phyloP scores from a whole-genome alignment of 225 moss, liverwort and hornwort genomes.

The Pleurozium schreberi region DNA sequence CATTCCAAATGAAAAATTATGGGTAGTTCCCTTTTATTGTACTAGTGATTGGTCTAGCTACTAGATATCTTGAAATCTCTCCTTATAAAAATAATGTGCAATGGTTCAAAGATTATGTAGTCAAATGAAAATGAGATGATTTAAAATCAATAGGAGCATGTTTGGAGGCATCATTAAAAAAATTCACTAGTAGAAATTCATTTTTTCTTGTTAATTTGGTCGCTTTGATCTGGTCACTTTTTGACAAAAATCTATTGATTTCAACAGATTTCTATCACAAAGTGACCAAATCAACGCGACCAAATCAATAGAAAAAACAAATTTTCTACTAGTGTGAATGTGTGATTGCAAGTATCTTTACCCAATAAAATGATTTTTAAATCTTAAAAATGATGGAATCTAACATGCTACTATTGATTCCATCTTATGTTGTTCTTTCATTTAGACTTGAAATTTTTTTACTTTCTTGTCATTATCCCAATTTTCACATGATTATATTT shows the following conservation, averaged over 20 bases:
- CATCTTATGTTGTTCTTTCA: background rate
- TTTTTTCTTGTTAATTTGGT: too few species aligned
- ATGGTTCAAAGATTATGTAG: background rate
- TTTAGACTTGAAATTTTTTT: background rate
- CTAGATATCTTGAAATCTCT: background rate
- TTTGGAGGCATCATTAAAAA: background rate
- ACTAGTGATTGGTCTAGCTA: too few species aligned
- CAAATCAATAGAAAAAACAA: too few species aligned
- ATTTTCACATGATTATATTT: background rate
- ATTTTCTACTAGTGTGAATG: too few species aligned
- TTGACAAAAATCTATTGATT: too few species aligned
- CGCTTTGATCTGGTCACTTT: too few species aligned
- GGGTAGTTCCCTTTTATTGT: accelerated
- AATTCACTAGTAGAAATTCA: too few species aligned
- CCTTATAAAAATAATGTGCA: background rate
- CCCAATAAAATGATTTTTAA: background rate
- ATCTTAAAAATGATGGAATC: background rate
- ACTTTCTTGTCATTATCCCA: background rate
- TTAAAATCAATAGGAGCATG: background rate
- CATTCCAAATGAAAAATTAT: background rate
- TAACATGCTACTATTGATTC: background rate
- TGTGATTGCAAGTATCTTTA: background rate
- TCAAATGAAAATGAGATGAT: background rate
- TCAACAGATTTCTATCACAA: too few species aligned
- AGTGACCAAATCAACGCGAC: too few species aligned